Conservation (phyloP, 78 protist species). For the Guillardia theta region DNA sequence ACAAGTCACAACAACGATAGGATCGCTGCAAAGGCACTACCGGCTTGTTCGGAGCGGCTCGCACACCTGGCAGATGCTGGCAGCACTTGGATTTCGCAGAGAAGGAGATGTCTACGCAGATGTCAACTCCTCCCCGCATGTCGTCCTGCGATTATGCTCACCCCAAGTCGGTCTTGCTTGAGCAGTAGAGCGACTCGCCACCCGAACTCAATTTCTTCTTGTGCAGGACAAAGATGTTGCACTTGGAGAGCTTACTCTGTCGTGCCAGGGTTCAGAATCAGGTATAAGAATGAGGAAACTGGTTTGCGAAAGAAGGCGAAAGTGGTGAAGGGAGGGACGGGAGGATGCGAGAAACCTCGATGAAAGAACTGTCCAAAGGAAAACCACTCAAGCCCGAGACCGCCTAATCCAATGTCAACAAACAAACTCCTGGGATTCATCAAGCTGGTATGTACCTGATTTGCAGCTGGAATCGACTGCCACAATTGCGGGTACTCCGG, state of each 20-base stretch:
- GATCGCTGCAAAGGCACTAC: too few species aligned
- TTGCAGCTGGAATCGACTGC: neutral
- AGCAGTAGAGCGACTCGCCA: neutral
- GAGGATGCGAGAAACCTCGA: neutral
- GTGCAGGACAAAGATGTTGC: neutral
- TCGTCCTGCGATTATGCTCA: neutral
- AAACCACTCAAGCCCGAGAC: neutral
- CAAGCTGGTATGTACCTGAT: neutral
- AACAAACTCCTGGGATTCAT: neutral
- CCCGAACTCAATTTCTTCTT: neutral
- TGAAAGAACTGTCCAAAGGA: neutral
- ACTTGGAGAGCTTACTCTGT: neutral
- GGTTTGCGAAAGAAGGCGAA: neutral
- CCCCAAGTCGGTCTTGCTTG: neutral
- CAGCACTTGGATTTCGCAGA: neutral
- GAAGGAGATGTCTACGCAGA: neutral
- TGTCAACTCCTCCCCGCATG: neutral
- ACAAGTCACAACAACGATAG: too few species aligned
- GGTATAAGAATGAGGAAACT: too few species aligned
- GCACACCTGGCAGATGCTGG: neutral
- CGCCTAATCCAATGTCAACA: neutral
- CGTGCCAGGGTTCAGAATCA: too few species aligned
- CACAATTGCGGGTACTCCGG: neutral
- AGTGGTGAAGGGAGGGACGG: neutral
- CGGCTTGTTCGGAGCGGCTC: neutral